A percentile compares a stretch with the other conserved stretches of the same genome.
Evolutionary conservation across 2,329 filamentous ascomycete species (phyloP).

Genomic region (Berkeleyomyces rouxiae): DNA sequence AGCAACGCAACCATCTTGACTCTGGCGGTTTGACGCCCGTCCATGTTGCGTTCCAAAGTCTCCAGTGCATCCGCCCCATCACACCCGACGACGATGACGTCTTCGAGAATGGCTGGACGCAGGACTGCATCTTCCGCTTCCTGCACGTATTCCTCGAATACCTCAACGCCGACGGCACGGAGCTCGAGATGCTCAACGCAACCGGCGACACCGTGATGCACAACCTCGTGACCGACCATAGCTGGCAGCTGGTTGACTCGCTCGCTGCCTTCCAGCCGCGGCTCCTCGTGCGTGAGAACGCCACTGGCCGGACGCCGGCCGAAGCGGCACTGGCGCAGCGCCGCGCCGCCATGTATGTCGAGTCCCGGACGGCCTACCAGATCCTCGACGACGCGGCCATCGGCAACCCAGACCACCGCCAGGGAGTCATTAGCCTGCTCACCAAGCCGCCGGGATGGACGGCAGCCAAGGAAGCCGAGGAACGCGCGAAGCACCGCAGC

Average conservation of each 20-base stretch:
- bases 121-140: not conserved
- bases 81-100: too few species aligned
- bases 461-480: not conserved
- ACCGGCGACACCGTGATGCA: constrained; percentile 27
- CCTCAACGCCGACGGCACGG: not conserved
- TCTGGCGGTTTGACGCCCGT: not conserved
- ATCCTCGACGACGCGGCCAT: not conserved
- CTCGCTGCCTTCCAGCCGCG: constrained; percentile 39
- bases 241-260: constrained; percentile 23
- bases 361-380: not conserved
- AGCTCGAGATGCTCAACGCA: not conserved
- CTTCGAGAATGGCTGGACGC: not conserved
- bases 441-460: not conserved
- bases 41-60: constrained; percentile 18
- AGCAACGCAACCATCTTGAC: not conserved
- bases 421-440: not conserved
- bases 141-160: not conserved
- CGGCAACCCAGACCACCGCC: not conserved
- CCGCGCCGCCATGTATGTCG: not conserved
- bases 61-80: constrained; percentile 7
- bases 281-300: constrained; percentile 55
- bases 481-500: not conserved
- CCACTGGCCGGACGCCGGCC: constrained; percentile 55
- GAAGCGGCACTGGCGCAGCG: constrained; percentile 43
- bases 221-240: constrained; percentile 28